Conservation (phyloP, 495 filamentous ascomycete genomes). For the Hypoxylon lenormandii region DNA sequence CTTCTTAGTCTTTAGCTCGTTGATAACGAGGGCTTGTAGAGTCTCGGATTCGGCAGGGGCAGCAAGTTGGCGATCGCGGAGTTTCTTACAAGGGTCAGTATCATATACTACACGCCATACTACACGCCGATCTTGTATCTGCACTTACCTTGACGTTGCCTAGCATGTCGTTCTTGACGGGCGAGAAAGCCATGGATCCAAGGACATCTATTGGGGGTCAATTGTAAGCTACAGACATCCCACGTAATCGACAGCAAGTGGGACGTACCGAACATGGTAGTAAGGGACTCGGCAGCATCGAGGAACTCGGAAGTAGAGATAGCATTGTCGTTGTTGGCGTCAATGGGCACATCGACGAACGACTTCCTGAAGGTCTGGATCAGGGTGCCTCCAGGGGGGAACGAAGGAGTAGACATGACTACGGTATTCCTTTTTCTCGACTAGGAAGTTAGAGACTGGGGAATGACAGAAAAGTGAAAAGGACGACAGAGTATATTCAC, state of each 20-base stretch:
- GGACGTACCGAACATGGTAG: constrained; percentile 82
- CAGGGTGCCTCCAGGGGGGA: constrained; percentile 78
- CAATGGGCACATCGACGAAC: constrained; percentile 83
- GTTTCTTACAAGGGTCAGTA: constrained; percentile 73
- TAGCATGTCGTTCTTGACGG: constrained; percentile 88
- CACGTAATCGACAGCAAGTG: background rate
- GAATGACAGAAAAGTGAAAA: background rate
- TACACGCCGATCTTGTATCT: background rate
- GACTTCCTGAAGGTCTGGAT: constrained; percentile 83
- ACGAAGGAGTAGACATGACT: constrained; percentile 54
- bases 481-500: no score
- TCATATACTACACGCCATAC: background rate
- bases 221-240: background rate
- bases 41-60: constrained; percentile 80
- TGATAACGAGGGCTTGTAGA: constrained; percentile 82
- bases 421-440: constrained; percentile 11
- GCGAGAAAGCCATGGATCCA: constrained; percentile 81
- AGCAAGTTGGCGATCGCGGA: constrained; percentile 82
- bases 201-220: constrained; percentile 72
- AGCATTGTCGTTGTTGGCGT: constrained; percentile 75
- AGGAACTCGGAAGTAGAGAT: constrained; percentile 89
- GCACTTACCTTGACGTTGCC: constrained; percentile 87
- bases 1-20: constrained; percentile 87
- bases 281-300: constrained; percentile 86
- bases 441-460: background rate